These are phyloP conservation scores for Peronospora farinosa DNA, from an alignment of 352 stramenopile species.

Conservation along the genomic window DNA sequence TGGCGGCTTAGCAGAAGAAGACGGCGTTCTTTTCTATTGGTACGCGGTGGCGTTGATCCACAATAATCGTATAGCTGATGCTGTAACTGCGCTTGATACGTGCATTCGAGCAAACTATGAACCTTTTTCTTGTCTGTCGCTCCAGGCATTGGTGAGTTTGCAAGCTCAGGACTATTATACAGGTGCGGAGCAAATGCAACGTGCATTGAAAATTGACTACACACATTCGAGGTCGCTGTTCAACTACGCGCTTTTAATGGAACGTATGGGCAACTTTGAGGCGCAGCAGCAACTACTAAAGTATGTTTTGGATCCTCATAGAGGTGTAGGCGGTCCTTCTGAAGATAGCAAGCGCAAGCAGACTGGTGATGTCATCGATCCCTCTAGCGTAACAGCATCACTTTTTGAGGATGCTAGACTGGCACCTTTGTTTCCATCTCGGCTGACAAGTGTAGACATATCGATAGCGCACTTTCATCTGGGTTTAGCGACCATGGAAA, in stretches of 20 bases:
- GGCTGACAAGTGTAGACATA: constrained; percentile 8
- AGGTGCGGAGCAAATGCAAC: constrained; percentile 41
- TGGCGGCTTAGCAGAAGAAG: not conserved
- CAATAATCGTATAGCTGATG: constrained; percentile 14
- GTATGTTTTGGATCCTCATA: constrained; percentile 27
- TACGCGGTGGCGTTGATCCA: constrained; percentile 41
- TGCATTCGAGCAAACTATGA: constrained; percentile 47
- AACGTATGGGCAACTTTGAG: constrained; percentile 35
- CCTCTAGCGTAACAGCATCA: not conserved
- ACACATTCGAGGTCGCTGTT: constrained; percentile 43
- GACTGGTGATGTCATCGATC: not conserved
- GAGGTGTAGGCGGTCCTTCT: not conserved
- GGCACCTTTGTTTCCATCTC: constrained; percentile 17
- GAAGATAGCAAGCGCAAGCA: constrained; percentile 15
- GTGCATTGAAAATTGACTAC: constrained; percentile 52
- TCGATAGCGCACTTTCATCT: constrained; percentile 28
- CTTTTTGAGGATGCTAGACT: constrained; percentile 23
- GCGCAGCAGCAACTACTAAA: constrained; percentile 60
- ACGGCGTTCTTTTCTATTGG: constrained; percentile 47
- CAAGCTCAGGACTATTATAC: constrained; percentile 32
- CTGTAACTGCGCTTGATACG: constrained; percentile 30
- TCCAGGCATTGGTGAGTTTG: constrained; percentile 43
- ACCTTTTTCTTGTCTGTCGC: constrained; percentile 39
- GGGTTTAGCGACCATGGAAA: constrained; percentile 40
- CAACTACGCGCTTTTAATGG: constrained; percentile 66